Evolutionary conservation across 176 grass and related monocot genomes (phyloP), one percentile per base, ranked within the genome.

Genomic region (Rhynchospora pubera): DNA sequence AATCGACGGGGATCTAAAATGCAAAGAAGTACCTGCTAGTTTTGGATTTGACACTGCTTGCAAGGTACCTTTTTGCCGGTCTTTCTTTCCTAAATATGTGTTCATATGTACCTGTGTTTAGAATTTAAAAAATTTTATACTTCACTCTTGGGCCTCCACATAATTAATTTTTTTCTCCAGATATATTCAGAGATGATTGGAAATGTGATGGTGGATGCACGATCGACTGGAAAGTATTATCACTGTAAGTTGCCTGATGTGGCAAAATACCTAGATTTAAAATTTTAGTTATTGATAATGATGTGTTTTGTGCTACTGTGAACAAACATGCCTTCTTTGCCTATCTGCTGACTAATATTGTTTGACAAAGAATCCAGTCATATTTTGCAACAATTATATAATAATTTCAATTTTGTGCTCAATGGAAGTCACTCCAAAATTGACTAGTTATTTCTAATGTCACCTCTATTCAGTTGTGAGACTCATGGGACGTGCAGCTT

Each of bases 1-100:
- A 42, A 99, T 99, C 9, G 97, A 99, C 80, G 97, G 97, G 60
- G 97, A 99, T 89, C 77, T 99, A 13, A 99, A 99, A 89, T 86
- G 89, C 81, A 99, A 99, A 76, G 97, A 99, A 85, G 97, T 99
- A 30, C 97, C 97, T 77, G 86, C 91, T 79, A 99, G 97, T 83
- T 99, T 99, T 90, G 97, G 97, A 61, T 99, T 99, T 90, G 97
- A 99, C 85, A 99, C 97, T 80, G 97, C 97, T 77, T 99, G 97
- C 89, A 99, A 99, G 91, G 93, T 89, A 71, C 22, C 14, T 45
- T 60, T 79, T 69, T 24, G 2, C 74, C 22, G 9, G 13, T 82
- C 44, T 13, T 9, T 24, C 4, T 87, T 39, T 91, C 66, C 32
- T 84, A 63, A 59, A 45, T n/a, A n/a, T 63, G 62, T 79, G 26